These are phyloP conservation scores for Piper betle DNA, from an alignment of 164 flowering plant genomes.

Conservation along the genomic window DNA sequence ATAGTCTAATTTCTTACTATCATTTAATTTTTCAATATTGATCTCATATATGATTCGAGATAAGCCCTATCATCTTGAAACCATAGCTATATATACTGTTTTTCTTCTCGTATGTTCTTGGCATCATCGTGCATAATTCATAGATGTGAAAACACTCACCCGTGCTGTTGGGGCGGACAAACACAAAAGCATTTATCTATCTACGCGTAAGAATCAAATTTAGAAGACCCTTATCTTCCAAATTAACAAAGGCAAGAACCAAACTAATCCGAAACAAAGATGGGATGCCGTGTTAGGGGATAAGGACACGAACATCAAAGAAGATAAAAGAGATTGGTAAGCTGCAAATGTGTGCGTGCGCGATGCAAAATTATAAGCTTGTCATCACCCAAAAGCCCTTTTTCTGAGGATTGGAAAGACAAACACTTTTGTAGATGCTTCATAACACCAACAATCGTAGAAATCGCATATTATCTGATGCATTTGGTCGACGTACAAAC, in stretches of 20 bases:
- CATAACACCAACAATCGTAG: constrained; percentile 25
- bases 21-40: too few relatives aligned
- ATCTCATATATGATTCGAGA: too few relatives aligned
- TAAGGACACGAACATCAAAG: constrained; percentile 1
- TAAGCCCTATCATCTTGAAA: too few relatives aligned
- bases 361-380: constrained; percentile 30
- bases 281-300: constrained; percentile 22
- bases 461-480: constrained; percentile 5
- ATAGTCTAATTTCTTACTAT: too few relatives aligned
- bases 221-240: background rate
- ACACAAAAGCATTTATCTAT: too few relatives aligned
- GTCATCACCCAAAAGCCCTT: constrained; percentile 19
- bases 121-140: too few relatives aligned
- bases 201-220: too few relatives aligned
- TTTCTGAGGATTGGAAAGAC: too few relatives aligned
- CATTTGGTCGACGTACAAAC: background rate
- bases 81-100: too few relatives aligned
- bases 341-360: constrained; percentile 25
- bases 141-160: too few relatives aligned
- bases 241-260: background rate
- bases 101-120: too few relatives aligned
- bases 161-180: too few relatives aligned
- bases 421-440: constrained; percentile 46
- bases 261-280: constrained; percentile 9
- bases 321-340: constrained; percentile 6